A percentile compares a stretch with the other conserved stretches of the same genome.
Evolutionary conservation across 495 filamentous ascomycete genomes (phyloP).

Genomic region (Aspergillus sparsus): DNA sequence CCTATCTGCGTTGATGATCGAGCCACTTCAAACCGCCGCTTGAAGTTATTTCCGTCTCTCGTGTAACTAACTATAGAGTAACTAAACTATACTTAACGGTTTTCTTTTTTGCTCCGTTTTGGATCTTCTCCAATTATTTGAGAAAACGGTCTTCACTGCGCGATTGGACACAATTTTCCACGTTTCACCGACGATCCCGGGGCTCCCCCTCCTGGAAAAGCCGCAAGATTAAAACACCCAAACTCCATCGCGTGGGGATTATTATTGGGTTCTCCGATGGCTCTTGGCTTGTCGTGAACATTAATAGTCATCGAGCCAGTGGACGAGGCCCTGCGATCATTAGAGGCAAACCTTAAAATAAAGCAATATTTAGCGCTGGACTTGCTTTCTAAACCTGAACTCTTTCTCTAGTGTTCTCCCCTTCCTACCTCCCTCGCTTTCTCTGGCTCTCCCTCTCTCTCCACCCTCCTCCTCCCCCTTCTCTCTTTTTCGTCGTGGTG

Average conservation of each 20-base stretch:
- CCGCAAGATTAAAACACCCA: not conserved
- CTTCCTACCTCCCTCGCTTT: not conserved
- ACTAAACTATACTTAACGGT: no score
- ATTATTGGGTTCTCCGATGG: not conserved
- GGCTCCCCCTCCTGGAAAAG: not conserved
- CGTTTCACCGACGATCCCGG: not conserved
- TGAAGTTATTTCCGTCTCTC: no score
- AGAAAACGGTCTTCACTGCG: no score
- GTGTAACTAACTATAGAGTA: no score
- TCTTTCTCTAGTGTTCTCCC: not conserved
- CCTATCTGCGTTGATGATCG: not conserved
- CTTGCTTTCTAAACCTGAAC: not conserved
- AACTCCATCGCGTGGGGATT: not conserved
- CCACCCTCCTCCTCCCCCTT: not conserved
- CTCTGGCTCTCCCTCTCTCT: not conserved
- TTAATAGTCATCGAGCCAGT: not conserved
- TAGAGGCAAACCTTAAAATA: slow-evolving; percentile 10
- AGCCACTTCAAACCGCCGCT: no score
- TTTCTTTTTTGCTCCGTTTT: not conserved
- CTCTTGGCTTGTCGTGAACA: not conserved
- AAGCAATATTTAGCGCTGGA: not conserved
- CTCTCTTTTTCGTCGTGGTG: not conserved
- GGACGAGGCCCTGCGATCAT: slow-evolving; percentile 2
- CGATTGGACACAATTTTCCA: no score
- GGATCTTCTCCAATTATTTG: not conserved